Conservation (phyloP, 1,284 basidiomycete species). For the Cutaneotrichosporon mucoides region DNA sequence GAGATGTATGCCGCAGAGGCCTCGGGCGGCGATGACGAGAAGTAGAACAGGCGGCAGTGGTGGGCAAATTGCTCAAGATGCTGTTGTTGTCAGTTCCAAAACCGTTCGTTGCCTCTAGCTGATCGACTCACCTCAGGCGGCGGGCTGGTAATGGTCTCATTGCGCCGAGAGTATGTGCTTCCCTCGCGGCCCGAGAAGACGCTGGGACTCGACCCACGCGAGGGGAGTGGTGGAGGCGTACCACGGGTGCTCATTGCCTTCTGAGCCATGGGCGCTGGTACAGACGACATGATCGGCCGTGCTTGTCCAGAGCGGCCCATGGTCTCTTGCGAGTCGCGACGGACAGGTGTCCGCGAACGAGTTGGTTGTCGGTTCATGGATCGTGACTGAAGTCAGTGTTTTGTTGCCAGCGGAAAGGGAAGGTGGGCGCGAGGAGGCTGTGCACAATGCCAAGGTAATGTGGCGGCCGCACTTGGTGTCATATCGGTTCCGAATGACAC, state of each 20-base stretch:
- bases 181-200: constrained; percentile 31
- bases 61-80: constrained; percentile 39
- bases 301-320: neutral
- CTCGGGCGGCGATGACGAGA: constrained; percentile 26
- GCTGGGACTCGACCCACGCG: constrained; percentile 3
- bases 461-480: neutral
- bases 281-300: neutral
- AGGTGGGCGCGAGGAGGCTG: neutral
- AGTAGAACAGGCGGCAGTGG: constrained; percentile 42
- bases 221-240: constrained; percentile 12
- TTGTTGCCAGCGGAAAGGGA: no score
- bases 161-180: constrained; percentile 19
- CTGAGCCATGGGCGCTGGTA: neutral
- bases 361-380: constrained; percentile 2
- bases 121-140: constrained; percentile 20
- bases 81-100: constrained; percentile 13
- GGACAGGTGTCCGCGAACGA: neutral
- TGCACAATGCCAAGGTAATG: neutral
- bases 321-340: neutral
- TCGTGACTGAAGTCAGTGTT: no score
- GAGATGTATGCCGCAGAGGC: constrained; percentile 36
- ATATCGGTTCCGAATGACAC: no score
- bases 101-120: no score
- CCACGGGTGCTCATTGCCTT: neutral
- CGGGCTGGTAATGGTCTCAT: constrained; percentile 27